Evolutionary conservation across 176 grass and related monocot species (phyloP).

Genomic region (Triticum dicoccoides): DNA sequence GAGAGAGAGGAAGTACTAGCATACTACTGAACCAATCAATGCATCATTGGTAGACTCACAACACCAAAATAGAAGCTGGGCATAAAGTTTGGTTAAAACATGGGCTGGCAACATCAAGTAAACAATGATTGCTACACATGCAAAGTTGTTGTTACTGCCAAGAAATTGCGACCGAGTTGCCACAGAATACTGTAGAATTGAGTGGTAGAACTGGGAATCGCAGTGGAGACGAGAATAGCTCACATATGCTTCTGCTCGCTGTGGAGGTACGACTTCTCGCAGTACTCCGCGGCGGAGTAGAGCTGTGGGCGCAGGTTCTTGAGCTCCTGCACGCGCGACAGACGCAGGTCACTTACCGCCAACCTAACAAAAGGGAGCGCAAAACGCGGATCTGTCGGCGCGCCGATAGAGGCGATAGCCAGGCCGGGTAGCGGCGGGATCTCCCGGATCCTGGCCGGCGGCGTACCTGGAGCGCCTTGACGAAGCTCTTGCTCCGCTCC

Average conservation of each 20-base stretch:
- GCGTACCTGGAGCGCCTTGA: slow-evolving; percentile 87
- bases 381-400: slow-evolving; percentile 28
- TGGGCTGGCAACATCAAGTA: background rate
- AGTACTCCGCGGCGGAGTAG: slow-evolving; percentile 87
- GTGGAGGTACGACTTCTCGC: slow-evolving; percentile 94
- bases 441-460: slow-evolving; percentile 22
- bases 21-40: slow-evolving; percentile 3
- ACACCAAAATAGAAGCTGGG: background rate
- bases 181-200: background rate
- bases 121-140: background rate
- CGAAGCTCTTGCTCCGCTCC: slow-evolving; percentile 98
- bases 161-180: slow-evolving; percentile 8
- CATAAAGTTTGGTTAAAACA: background rate
- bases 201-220: slow-evolving; percentile 1
- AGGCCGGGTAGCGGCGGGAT: slow-evolving; percentile 13
- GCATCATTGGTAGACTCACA: background rate
- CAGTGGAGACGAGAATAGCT: background rate
- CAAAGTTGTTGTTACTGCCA: background rate
- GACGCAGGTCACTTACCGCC: background rate
- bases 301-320: slow-evolving; percentile 98
- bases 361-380: background rate
- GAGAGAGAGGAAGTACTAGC: no score
- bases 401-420: background rate
- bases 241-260: slow-evolving; percentile 91
- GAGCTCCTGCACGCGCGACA: slow-evolving; percentile 65